Conservation (phyloP, 1,284 basidiomycete species). For the Ceratobasidium sp. region DNA sequence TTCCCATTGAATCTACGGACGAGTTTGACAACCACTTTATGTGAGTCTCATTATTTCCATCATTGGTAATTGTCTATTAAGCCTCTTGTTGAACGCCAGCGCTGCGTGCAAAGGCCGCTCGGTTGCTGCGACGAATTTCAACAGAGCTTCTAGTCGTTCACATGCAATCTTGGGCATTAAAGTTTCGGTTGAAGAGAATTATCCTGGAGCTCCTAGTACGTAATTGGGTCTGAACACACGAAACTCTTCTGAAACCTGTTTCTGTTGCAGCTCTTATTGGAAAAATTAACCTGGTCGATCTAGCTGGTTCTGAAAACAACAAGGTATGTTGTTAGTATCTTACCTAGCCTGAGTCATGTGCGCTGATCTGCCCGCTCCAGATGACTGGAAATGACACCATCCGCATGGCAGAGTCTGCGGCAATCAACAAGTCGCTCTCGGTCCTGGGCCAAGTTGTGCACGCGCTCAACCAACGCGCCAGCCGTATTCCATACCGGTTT, state of each 20-base stretch:
- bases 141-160: slow-evolving; percentile 80
- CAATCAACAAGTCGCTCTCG: slow-evolving; percentile 86
- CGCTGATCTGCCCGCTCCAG: slow-evolving; percentile 51
- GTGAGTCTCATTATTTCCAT: slow-evolving; percentile 11
- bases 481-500: slow-evolving; percentile 84
- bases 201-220: slow-evolving; percentile 44
- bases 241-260: not conserved
- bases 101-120: slow-evolving; percentile 66
- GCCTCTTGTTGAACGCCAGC: not conserved
- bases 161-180: slow-evolving; percentile 83
- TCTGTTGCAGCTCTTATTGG: slow-evolving; percentile 64
- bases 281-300: slow-evolving; percentile 84
- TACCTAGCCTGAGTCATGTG: not conserved
- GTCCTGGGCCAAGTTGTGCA: slow-evolving; percentile 86
- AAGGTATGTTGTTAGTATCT: slow-evolving; percentile 60
- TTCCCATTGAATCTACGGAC: slow-evolving; percentile 23
- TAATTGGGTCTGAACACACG: slow-evolving; percentile 15
- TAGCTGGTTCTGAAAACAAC: slow-evolving; percentile 89
- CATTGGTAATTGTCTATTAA: not conserved
- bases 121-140: slow-evolving; percentile 84
- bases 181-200: slow-evolving; percentile 54
- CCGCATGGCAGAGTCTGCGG: slow-evolving; percentile 82
- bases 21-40: slow-evolving; percentile 41
- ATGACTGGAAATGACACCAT: slow-evolving; percentile 82
- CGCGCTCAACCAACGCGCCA: slow-evolving; percentile 77